Conservation (phyloP, 148 eudicot species). For the Amaranthus cruentus region DNA sequence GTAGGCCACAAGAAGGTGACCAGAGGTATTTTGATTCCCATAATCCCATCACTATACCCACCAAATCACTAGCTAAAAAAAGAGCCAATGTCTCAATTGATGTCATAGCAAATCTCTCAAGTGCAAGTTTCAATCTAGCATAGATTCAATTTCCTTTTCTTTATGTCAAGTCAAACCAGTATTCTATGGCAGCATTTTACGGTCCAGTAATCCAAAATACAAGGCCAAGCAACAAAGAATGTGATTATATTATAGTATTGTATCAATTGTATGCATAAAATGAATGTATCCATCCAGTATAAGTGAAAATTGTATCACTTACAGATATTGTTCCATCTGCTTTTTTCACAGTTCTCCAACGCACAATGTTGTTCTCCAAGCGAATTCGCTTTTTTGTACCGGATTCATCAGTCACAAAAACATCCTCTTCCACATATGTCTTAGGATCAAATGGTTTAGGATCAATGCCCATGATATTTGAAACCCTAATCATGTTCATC, state of each 20-base stretch:
- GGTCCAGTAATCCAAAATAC: too few relatives aligned
- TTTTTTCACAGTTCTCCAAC: conserved; percentile 76
- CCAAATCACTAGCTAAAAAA: too few relatives aligned
- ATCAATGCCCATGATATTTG: conserved; percentile 97
- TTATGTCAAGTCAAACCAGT: too few relatives aligned
- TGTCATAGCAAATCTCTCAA: too few relatives aligned
- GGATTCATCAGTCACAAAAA: conserved; percentile 89
- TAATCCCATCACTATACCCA: too few relatives aligned
- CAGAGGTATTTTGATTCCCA: too few relatives aligned
- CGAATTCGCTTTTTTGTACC: conserved; percentile 87
- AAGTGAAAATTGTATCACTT: conserved; percentile 32
- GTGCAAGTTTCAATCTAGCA: too few relatives aligned
- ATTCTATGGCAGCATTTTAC: too few relatives aligned
- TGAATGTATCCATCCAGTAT: neutral
- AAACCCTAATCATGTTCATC: conserved; percentile 93
- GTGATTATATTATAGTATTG: neutral
- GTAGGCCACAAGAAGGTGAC: too few relatives aligned
- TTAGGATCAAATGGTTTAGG: conserved; percentile 91
- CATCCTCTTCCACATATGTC: conserved; percentile 83
- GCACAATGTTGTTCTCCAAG: conserved; percentile 87
- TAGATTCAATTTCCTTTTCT: too few relatives aligned
- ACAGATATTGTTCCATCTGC: conserved; percentile 75
- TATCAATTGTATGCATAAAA: neutral
- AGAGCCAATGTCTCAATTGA: too few relatives aligned
- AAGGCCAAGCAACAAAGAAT: too few relatives aligned